Conservation (phyloP, 805 yeast genomes). For the Zygosaccharomyces gambellarensis region DNA sequence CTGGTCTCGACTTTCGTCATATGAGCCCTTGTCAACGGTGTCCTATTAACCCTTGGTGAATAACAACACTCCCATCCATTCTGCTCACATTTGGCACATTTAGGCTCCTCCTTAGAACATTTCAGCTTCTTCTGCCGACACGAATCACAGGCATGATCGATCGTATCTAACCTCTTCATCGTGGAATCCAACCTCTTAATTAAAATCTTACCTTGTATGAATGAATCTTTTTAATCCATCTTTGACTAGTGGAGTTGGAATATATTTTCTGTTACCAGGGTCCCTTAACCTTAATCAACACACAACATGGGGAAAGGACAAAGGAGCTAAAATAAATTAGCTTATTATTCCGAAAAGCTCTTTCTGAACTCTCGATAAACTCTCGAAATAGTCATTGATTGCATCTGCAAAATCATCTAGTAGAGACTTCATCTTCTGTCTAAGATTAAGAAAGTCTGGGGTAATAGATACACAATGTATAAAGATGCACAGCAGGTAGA, state of each 20-base stretch:
- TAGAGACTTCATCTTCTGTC: no score
- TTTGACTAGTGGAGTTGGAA: background rate
- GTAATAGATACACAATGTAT: no score
- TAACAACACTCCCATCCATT: conserved; percentile 73
- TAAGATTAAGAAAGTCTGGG: no score
- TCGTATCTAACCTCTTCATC: conserved; percentile 3
- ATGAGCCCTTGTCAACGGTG: conserved; percentile 79
- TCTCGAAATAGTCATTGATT: background rate
- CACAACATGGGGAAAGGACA: background rate
- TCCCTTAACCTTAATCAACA: background rate
- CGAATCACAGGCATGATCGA: conserved; percentile 57
- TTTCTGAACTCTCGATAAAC: background rate
- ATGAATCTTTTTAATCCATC: background rate
- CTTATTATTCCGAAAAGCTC: no score
- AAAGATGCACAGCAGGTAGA: no score
- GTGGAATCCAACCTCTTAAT: background rate
- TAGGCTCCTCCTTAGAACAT: conserved; percentile 75
- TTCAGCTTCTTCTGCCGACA: conserved; percentile 75
- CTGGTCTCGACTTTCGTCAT: conserved; percentile 68
- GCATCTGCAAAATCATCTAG: background rate
- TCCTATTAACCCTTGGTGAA: conserved; percentile 70
- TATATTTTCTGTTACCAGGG: background rate
- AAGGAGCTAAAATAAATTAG: background rate
- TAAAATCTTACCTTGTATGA: background rate
- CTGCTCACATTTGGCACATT: conserved; percentile 66